Base-by-base conservation (phyloP, 805 yeast genomes). In the Ogataea dorogensis region DNA sequence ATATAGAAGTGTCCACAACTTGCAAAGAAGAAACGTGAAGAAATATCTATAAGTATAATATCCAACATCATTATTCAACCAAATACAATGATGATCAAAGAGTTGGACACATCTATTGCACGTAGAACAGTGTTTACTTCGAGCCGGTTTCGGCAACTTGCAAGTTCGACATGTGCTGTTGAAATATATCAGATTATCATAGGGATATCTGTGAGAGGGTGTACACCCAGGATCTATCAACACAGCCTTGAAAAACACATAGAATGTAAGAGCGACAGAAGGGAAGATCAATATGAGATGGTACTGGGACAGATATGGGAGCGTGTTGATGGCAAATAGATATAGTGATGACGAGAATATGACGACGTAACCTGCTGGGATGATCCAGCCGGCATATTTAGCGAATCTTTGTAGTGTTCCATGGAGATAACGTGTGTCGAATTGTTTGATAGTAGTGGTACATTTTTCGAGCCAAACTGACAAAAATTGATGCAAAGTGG, bases 51-150 rank as follows among this genome's bases (percentile, higher is more conserved):
- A 75, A 40, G 75, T 76, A 31, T 66, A 57, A 44, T 69, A 67
- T 2, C 79, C 81, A 33, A 76, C 65, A 49, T 79, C 77, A 48
- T 73, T 75, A 48, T 76, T 75, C 20, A 76, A 50, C 62, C 73
- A 75, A 7, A 67, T 47, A 47, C 81, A 76, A 51, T 76, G 81
- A 50, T 76, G 81, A 40, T 86, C 96, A 49, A 76, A 81, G 31
- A 72, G 49, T 8, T 73, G 56, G 13, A 84, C 65, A 51, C 95
- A 86, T 6, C 67, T 65, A 43, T 75, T 75, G 59, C 95, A 86
- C 3, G 65, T 65, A 1, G 79, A 66, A 52, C 95, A 86, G 58
- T 86, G 95, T 44, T 83, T 79, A 5, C 86, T 67, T 38, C 94
- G 63, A 2, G 94, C 87, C 10, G 85, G 77, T 43, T 89, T 66